phyloP scores from a whole-genome alignment of 225 moss, liverwort and hornwort genomes.

The Pseudisothecium myosuroides region DNA sequence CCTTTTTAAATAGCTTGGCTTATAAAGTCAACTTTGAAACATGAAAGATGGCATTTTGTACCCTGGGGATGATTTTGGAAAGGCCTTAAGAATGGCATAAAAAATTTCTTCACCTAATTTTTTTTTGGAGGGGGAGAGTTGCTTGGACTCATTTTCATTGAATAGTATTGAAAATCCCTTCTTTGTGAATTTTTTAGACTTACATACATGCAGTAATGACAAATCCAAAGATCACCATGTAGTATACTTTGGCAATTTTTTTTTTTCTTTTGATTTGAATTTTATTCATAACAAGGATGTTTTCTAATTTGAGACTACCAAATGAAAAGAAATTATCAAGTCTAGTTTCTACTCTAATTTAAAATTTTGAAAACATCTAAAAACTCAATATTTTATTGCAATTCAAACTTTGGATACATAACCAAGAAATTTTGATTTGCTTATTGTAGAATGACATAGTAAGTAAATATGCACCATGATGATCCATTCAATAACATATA shows the following conservation, averaged over 20 bases:
- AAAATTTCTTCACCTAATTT: background rate
- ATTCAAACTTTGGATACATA: background rate
- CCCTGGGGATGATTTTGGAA: background rate
- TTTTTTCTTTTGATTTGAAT: background rate
- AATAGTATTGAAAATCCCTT: background rate
- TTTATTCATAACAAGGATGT: background rate
- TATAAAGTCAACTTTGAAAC: background rate
- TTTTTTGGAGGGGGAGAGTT: background rate
- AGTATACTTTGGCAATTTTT: no score
- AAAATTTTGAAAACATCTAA: background rate
- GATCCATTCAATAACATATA: background rate
- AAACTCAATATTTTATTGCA: background rate
- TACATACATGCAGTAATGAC: background rate
- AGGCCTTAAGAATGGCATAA: background rate
- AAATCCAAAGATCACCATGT: background rate
- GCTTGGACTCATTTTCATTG: background rate
- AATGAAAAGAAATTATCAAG: background rate
- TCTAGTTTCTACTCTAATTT: background rate
- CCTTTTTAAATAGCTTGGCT: background rate
- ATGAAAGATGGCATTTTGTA: accelerated
- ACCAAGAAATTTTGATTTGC: no score
- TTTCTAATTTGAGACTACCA: background rate
- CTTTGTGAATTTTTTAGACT: background rate
- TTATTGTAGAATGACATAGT: background rate
- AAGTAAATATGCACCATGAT: background rate